Conservation (phyloP, 345 rosid species). For the Citrus cavaleriei region DNA sequence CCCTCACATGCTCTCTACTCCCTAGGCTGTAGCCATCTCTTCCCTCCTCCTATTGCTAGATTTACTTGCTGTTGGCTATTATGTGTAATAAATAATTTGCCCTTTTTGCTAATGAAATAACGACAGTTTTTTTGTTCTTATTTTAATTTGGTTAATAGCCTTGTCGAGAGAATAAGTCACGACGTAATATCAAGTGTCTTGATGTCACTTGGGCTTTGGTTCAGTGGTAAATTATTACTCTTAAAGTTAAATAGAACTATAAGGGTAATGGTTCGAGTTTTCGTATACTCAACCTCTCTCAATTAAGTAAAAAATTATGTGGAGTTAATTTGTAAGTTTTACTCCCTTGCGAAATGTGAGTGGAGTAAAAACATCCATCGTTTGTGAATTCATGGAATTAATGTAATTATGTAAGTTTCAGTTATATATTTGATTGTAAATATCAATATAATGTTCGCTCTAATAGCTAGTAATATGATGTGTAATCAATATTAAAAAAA, state of each 20-base stretch:
- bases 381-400: no score
- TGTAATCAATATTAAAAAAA: no score
- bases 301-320: no score
- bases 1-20: constrained; percentile 29
- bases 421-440: no score
- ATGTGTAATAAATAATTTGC: neutral
- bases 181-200: neutral
- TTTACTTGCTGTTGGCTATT: neutral
- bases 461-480: accelerated
- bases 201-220: neutral
- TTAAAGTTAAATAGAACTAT: no score
- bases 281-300: accelerated
- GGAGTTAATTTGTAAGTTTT: accelerated
- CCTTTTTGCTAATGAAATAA: neutral
- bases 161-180: neutral
- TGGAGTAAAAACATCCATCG: accelerated
- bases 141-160: neutral
- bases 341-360: accelerated
- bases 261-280: accelerated
- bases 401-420: no score
- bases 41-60: neutral
- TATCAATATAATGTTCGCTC: accelerated
- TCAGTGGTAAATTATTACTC: accelerated
- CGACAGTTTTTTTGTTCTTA: no score
- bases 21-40: neutral